Conservation (phyloP, 768 basidiomycete genomes). For the Leccinum variicolor region DNA sequence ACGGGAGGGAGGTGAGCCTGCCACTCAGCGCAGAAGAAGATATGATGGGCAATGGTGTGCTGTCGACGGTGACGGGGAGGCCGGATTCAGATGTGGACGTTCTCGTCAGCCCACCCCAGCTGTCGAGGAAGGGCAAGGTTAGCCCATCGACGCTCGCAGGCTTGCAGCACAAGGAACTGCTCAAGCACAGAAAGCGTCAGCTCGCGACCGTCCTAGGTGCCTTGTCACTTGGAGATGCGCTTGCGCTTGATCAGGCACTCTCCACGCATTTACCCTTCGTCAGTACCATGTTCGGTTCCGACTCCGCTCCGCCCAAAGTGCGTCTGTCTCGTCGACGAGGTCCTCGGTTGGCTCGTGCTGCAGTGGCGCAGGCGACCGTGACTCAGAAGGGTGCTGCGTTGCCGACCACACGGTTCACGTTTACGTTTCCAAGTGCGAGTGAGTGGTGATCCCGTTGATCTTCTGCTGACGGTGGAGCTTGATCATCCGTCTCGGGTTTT, state of each 20-base stretch:
- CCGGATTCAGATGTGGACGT: conserved; percentile 24
- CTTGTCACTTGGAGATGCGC: conserved; percentile 60
- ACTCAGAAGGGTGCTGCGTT: conserved; percentile 37
- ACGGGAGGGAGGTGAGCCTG: conserved; percentile 42
- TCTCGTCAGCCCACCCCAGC: conserved; percentile 14
- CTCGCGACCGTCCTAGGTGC: conserved; percentile 68
- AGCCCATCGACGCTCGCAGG: conserved; percentile 63
- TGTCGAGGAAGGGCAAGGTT: conserved; percentile 42
- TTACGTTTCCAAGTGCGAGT: conserved; percentile 65
- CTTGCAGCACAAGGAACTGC: conserved; percentile 70
- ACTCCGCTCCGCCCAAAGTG: conserved; percentile 33
- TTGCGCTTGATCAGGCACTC: conserved; percentile 77
- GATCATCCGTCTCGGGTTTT: conserved; percentile 22
- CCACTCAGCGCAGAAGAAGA: conserved; percentile 45
- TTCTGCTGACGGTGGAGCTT: conserved; percentile 19
- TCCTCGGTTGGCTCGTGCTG: conserved; percentile 49
- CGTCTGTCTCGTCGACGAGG: conserved; percentile 55
- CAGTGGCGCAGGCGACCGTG: conserved; percentile 19
- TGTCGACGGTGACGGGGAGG: conserved; percentile 21
- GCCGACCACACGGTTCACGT: conserved; percentile 55
- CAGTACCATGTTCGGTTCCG: conserved; percentile 34
- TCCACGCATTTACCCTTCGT: conserved; percentile 40
- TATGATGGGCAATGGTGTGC: conserved; percentile 23
- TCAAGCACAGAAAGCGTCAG: conserved; percentile 66
- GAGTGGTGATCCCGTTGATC: conserved; percentile 42